Evolutionary conservation across 345 rosid species (phyloP), one percentile per base, ranked within the genome.

Genomic region (Cardamine resedifolia): DNA sequence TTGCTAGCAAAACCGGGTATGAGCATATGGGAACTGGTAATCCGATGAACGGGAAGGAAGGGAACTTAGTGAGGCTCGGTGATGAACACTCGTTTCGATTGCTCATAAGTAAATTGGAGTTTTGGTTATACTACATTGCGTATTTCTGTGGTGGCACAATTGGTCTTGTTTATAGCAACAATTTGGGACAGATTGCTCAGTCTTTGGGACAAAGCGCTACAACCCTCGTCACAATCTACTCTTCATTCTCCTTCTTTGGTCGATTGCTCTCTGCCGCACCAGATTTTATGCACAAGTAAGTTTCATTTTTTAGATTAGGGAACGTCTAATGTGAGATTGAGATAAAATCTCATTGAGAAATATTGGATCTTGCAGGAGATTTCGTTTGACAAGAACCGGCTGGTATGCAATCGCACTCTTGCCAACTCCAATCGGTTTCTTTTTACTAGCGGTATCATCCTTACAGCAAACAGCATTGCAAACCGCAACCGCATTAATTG

Each of bases 141-240:
- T 92, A 92, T 55, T 84, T 92, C 53, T 92, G 90, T 36, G 96
- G 95, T 30, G 96, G 86, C 20, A 90, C 96, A 6, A 79, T 88
- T 24, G 98, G 98, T 33, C 79, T 92, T 68, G 95, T 85, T 43
- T 92, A 89, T 66, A 92, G 94, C 82, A 92, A 89, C 58, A 89
- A 89, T 49, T 77, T 92, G 18, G 98, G 98, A 12, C 98, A 92
- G 81, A 86, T 92, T 52, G 81, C 92, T 23, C 79, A 92, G 70
- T 89, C 98, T 2, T 87, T 88, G 6, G 96, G 95, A 51, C 76
- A 76, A 62, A 50, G 12, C 58, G 55, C 81, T 5, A 75, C 67
- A 55, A 75, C 84, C 3, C 71, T 92, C 0, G 78, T 89, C 68
- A 88, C 90, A 4, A 81, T 92, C 70, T 92, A 89, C 75, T 89